Conservation (phyloP, 2,329 filamentous ascomycete species). For the Lachnellula occidentalis region DNA sequence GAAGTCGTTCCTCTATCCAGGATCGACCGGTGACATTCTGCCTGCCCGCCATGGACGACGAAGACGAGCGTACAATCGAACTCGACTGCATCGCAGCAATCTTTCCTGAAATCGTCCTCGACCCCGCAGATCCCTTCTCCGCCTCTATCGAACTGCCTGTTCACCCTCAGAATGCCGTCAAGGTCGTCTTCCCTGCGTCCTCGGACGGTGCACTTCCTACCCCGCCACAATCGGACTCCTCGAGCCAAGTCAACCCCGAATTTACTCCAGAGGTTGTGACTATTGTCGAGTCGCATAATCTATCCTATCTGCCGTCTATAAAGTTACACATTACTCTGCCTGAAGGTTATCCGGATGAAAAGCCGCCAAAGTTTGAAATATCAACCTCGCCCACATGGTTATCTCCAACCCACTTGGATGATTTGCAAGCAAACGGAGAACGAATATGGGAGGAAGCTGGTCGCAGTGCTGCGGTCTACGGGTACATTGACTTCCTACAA, state of each 20-base stretch:
- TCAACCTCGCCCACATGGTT: conserved; percentile 55
- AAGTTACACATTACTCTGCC: conserved; percentile 50
- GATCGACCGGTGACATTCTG: conserved; percentile 24
- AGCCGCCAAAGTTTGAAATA: conserved; percentile 46
- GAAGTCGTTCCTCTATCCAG: conserved; percentile 21
- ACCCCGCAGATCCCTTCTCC: conserved; percentile 41
- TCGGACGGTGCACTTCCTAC: conserved; percentile 31
- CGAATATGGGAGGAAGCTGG: conserved; percentile 59
- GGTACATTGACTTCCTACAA: conserved; percentile 59
- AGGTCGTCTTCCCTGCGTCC: conserved; percentile 51
- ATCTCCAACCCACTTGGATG: conserved; percentile 40
- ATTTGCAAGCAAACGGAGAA: conserved; percentile 45
- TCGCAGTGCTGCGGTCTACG: conserved; percentile 52
- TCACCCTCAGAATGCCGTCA: conserved; percentile 47
- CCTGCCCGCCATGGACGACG: conserved; percentile 51
- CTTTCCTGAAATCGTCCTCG: conserved; percentile 56
- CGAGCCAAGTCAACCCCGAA: conserved; percentile 14
- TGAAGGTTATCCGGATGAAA: conserved; percentile 49
- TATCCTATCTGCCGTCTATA: conserved; percentile 51
- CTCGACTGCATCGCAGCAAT: conserved; percentile 58
- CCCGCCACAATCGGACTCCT: conserved; percentile 24
- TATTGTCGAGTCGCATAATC: conserved; percentile 24
- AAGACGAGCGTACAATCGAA: conserved; percentile 51
- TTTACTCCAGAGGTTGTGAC: conserved; percentile 7
- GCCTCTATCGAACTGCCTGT: conserved; percentile 51